Base-by-base conservation (phyloP, 1,284 basidiomycete genomes). In the Schizophyllum amplum region DNA sequence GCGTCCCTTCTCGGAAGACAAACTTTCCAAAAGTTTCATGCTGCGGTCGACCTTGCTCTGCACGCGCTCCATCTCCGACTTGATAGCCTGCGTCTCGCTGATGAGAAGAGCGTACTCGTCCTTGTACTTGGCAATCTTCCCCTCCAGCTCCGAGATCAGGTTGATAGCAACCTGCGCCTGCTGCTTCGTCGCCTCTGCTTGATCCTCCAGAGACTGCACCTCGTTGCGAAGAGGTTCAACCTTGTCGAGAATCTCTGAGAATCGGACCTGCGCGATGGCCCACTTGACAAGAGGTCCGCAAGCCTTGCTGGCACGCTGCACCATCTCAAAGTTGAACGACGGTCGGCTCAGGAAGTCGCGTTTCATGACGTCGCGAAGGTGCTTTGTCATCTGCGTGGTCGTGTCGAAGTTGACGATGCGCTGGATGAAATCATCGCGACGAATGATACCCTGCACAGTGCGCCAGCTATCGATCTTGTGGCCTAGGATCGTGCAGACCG, bases 231-330 rank as follows among this genome's bases (percentile, higher is more conserved):
- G 79, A 11, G 97, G 97, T 58, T 97, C 97, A 24, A 99, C 94
- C 72, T 90, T 93, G 77, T 99, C 97, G 53, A 99, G 76, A 66
- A 99, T 99, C 72, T 97, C 94, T 5, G 97, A 98, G 79, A 94
- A 99, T 47, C 86, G 85, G 51, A 99, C 94, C 73, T 99, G 98
- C 1, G 97, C 97, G 57, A 99, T 84, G 6, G 89, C 95, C 97
- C 97, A 98, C 70, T 98, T 97, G 62, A 97, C 96, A 46, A 99
- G 83, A 21, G 97, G 98, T 50, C 97, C 97, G 69, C 97, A 99
- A 24, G 98, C 98, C 75, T 89, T 93, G 74, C 92, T 95, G 23
- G 97, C 97, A 58, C 91, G 89, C 67, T 99, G 89, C 55, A 99
- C 95, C 6, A 81, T 91, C 69, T 98, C 97, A 68, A 94, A 99